Base-by-base conservation (phyloP, 2,329 filamentous ascomycete genomes). In the Colletotrichum nymphaeae region DNA sequence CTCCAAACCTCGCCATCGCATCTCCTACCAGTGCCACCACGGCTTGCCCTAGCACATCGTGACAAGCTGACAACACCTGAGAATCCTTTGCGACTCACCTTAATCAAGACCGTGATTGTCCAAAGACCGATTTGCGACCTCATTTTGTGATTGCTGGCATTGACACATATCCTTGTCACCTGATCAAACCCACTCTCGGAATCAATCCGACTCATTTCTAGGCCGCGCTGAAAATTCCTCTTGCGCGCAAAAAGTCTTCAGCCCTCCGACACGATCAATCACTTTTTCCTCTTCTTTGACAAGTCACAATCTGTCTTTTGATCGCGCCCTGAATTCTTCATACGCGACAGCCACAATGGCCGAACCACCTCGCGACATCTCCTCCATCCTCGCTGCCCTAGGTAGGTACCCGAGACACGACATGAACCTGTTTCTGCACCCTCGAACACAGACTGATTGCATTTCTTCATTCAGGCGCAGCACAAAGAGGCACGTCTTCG, bases 321-420 rank as follows among this genome's bases (percentile, higher is more conserved):
- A 49, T 72, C 68, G 46, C 57, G 14, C 24, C 37, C 19, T 4
- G 7, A 7, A 35, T 9, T 26, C 26, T 57, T 11, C 22, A 8
- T 28, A 52, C 58, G 57, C 37, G 63, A 53, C 55, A 57, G 67
- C 28, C 57, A 78, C 53, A 74, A 85, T 85, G 83, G 81, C 83
- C 53, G 82, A 85, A 59, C 77, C 81, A 57, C 81, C 82, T 57
- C 82, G 82, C 62, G 81, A 84, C 69, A 85, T 86, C 70, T 82
- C 86, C 78, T 86, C 84, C 74, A 86, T 88, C 72, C 81, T 88
- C 75, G 86, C 86, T 69, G 86, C 86, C 74, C 81, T 88, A 68
- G 86, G 86, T 87, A 83, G 78, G 84, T 79, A 68, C 70, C 66
- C 60, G 70, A 58, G 58, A 69, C 69, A 66, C 46, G 52, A 59